A percentile compares a stretch with the other conserved stretches of the same genome.
These are phyloP conservation scores for Craspedostauros australis DNA, from an alignment of 108 stramenopile species.

Conservation along the genomic window DNA sequence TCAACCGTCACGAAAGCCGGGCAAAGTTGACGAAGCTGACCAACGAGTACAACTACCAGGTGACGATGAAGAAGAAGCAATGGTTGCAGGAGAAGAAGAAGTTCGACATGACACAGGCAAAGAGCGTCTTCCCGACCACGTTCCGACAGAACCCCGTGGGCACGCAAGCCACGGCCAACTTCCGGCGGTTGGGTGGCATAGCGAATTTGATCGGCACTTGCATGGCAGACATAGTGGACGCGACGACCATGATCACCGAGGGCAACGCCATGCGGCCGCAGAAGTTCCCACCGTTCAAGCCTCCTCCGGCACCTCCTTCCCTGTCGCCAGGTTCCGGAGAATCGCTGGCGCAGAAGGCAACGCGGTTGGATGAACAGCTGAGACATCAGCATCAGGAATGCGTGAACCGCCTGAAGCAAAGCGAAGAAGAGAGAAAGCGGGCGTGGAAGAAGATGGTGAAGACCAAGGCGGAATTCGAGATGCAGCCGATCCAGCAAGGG, in stretches of 20 bases:
- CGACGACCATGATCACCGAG: slow-evolving; percentile 5
- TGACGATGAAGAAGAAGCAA: slow-evolving; percentile 19
- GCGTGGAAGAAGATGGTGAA: slow-evolving; percentile 53
- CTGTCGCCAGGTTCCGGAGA: slow-evolving; percentile 37
- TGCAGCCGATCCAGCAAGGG: not conserved
- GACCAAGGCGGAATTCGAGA: slow-evolving; percentile 38
- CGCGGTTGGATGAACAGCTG: slow-evolving; percentile 23
- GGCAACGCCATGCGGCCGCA: slow-evolving; percentile 10
- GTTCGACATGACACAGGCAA: slow-evolving; percentile 18
- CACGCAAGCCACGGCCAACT: slow-evolving; percentile 21
- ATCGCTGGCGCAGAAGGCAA: slow-evolving; percentile 37
- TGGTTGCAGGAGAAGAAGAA: slow-evolving; percentile 27
- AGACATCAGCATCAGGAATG: slow-evolving; percentile 18
- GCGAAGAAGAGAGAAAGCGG: slow-evolving; percentile 45
- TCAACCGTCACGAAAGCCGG: no score
- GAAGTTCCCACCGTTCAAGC: slow-evolving; percentile 34
- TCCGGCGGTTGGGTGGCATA: slow-evolving; percentile 5
- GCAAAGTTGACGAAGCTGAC: slow-evolving; percentile 8
- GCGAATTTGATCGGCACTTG: slow-evolving; percentile 9
- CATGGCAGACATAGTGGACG: slow-evolving; percentile 42
- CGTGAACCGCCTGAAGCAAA: slow-evolving; percentile 22
- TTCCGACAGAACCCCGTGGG: slow-evolving; percentile 20
- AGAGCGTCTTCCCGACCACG: slow-evolving; percentile 22
- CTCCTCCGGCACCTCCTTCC: slow-evolving; percentile 32
- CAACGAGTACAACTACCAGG: slow-evolving; percentile 22